Percentiles rank a stretch among this genome's conserved stretches.
phyloP scores from a whole-genome alignment of 805 yeast species.

The Wickerhamiella kurtzmanii region DNA sequence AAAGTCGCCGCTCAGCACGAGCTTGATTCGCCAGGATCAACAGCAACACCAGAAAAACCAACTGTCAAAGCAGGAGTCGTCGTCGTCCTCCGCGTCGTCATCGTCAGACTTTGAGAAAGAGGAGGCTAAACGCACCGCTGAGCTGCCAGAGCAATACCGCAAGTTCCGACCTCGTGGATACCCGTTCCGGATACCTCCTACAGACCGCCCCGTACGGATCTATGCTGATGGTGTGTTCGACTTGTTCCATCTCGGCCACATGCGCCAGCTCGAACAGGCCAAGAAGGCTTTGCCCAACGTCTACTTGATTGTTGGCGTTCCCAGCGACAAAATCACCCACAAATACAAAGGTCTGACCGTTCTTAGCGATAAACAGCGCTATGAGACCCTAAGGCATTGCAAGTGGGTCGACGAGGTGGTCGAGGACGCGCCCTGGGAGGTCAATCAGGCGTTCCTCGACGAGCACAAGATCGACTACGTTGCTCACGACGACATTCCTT shows the following conservation, averaged over 20 bases:
- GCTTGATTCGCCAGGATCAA: background rate
- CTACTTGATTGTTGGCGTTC: conserved; percentile 77
- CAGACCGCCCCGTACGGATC: conserved; percentile 74
- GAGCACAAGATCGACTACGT: conserved; percentile 84
- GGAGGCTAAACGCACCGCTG: conserved; percentile 50
- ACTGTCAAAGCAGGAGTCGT: background rate
- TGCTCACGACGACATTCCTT: conserved; percentile 95
- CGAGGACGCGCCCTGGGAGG: conserved; percentile 92
- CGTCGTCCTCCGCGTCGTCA: background rate
- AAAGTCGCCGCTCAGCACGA: background rate
- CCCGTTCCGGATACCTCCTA: conserved; percentile 69
- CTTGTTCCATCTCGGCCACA: conserved; percentile 90
- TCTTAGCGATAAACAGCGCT: conserved; percentile 71
- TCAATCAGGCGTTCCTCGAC: conserved; percentile 64
- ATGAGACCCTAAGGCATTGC: conserved; percentile 85
- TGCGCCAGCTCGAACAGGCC: conserved; percentile 95
- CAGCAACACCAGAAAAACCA: background rate
- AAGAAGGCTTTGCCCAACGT: conserved; percentile 82
- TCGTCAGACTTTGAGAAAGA: conserved; percentile 24
- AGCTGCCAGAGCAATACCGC: conserved; percentile 54
- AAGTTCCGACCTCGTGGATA: conserved; percentile 72
- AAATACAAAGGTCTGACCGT: conserved; percentile 89
- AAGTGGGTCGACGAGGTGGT: conserved; percentile 96
- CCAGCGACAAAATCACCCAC: conserved; percentile 83
- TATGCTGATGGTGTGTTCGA: conserved; percentile 99